Base-by-base conservation (phyloP, 352 stramenopile species). In the Thalassiosira allenii region DNA sequence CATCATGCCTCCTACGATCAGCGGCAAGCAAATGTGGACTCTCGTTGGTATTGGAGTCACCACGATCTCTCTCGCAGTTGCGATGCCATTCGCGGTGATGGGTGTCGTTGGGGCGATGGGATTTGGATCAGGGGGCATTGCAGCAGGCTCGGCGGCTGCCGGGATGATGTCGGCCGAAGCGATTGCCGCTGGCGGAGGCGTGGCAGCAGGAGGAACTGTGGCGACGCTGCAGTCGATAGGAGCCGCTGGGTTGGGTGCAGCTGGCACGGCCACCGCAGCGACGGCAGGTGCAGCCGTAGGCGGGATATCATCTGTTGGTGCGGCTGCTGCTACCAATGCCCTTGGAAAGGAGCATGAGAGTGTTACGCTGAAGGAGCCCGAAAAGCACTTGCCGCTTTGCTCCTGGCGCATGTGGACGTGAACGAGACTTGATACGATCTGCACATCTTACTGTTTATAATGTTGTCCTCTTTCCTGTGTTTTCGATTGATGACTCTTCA, bases 91-190 rank as follows among this genome's bases (percentile, higher is more conserved):
- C 80, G 92, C 92, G 1, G 84, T 94, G 0, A 62, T 95, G 5
- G 91, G 93, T 56, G 87, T 65, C 49, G 94, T 95, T 75, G 92
- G 93, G 64, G 93, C 94, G 9, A 93, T 93, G 22, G 89, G 89
- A 22, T 93, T 93, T 70, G 61, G 47, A 6, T 53, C 81, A 17
- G 74, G 52, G 12, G 87, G 89, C 20, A 92, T 94, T 52, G 81
- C 82, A 14, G 44, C 74, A 14, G 86, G 81, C 6, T 92, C 86
- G 3, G 81, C 74, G 0, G 91, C 89, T 40, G 91, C 86, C 20
- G 57, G 71, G 3, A 91, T 89, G 87, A 95, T 95, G 89, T 93
- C 90, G 25, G 41, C 78, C 5, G 83, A 89, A 20, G 89, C 90
- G 22, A 56, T 93, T 20, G 82, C 84, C n/a, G 84, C 73, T 40